Conservation (phyloP, 2,329 filamentous ascomycete genomes). For the Calonectria pteridis region DNA sequence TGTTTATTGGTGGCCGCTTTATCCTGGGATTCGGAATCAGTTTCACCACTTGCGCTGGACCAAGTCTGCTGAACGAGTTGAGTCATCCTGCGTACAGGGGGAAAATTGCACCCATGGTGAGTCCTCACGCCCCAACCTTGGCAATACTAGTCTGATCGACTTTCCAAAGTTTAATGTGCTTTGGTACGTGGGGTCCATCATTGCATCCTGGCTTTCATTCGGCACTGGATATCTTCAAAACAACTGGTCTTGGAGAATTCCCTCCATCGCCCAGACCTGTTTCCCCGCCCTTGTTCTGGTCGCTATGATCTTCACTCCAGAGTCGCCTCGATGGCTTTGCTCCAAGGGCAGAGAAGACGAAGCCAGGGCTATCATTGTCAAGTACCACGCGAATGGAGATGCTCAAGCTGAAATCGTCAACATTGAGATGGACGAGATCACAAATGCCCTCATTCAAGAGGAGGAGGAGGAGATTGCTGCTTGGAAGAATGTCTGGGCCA, state of each 20-base stretch:
- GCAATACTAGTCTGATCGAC: background rate
- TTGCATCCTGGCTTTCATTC: conserved; percentile 27
- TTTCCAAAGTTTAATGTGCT: background rate
- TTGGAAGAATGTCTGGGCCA: background rate
- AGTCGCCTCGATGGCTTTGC: conserved; percentile 16
- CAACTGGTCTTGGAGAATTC: conserved; percentile 29
- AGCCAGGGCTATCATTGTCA: background rate
- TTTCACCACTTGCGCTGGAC: conserved; percentile 5
- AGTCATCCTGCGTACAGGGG: background rate
- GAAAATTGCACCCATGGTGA: background rate
- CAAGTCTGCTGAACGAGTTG: conserved; percentile 8
- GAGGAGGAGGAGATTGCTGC: background rate
- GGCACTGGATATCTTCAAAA: conserved; percentile 17
- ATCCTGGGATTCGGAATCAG: background rate
- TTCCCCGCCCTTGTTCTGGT: background rate
- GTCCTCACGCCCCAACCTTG: too few species aligned
- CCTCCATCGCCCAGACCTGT: conserved; percentile 21
- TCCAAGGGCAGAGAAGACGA: background rate
- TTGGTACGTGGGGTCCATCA: conserved; percentile 22
- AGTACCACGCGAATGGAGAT: conserved; percentile 13
- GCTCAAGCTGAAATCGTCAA: background rate
- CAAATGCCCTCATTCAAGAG: background rate
- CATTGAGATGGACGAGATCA: conserved; percentile 14
- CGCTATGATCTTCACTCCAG: conserved; percentile 31
- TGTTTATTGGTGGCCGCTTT: conserved; percentile 9